Conservation (phyloP, 169 alveolate genomes). For the Amoebophrya sp. region DNA sequence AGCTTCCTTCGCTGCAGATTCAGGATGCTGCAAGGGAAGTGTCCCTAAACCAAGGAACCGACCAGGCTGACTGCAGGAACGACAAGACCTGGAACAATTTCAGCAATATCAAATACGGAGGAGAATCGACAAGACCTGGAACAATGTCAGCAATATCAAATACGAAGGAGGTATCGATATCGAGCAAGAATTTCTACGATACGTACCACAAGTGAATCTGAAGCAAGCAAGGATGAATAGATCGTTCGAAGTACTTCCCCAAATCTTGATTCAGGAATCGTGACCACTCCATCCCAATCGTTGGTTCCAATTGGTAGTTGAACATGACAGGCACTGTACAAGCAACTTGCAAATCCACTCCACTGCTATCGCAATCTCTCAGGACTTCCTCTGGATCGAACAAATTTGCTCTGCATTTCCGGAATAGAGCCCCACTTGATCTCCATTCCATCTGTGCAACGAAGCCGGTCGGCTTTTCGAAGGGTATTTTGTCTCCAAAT, state of each 20-base stretch:
- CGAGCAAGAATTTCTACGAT: no score
- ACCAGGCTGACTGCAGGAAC: neutral
- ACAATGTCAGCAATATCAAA: no score
- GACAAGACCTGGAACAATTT: no score
- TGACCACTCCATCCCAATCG: slow-evolving; percentile 9
- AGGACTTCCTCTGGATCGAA: neutral
- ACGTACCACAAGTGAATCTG: no score
- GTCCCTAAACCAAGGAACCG: neutral
- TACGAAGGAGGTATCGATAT: no score
- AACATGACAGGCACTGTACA: slow-evolving; percentile 32
- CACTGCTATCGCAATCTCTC: neutral
- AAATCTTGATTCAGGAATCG: neutral
- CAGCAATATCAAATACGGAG: no score
- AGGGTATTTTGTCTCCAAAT: neutral
- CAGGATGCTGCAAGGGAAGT: slow-evolving; percentile 29
- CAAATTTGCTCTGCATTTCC: neutral
- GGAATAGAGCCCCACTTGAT: neutral
- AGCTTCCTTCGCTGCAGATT: slow-evolving; percentile 25
- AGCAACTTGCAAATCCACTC: slow-evolving; percentile 3
- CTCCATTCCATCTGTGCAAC: slow-evolving; percentile 28
- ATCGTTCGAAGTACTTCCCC: no score
- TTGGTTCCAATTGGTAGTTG: slow-evolving; percentile 25
- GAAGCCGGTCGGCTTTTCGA: slow-evolving; percentile 23
- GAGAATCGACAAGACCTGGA: neutral
- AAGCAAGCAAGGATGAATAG: no score